Percentiles rank a stretch among this genome's conserved stretches.
Evolutionary conservation across 129 eudicot species (phyloP).

Genomic region (Lactuca sativa): DNA sequence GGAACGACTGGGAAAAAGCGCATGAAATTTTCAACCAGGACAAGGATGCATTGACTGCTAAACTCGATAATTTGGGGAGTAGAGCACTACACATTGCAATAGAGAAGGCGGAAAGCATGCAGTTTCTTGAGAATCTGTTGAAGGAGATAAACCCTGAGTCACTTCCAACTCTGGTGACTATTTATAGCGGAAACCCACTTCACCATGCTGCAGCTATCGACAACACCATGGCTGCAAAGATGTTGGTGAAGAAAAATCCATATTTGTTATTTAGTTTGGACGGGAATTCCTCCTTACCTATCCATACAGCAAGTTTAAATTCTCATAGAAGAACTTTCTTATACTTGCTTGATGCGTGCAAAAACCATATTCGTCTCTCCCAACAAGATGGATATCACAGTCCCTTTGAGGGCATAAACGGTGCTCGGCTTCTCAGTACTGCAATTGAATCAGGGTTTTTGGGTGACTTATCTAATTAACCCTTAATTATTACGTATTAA

Average conservation of each 20-base stretch:
- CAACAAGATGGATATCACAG: slow-evolving; percentile 9
- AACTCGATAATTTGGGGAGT: not conserved
- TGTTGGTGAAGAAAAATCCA: slow-evolving; percentile 31
- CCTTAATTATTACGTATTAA: not conserved
- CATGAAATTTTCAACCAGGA: not conserved
- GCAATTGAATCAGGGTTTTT: slow-evolving; percentile 1
- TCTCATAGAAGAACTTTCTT: slow-evolving; percentile 13
- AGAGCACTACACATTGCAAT: slow-evolving; percentile 13
- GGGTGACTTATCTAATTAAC: not conserved
- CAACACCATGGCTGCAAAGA: slow-evolving; percentile 26
- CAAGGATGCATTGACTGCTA: not conserved
- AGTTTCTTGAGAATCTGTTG: slow-evolving; percentile 10
- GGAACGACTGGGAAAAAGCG: slow-evolving; percentile 4
- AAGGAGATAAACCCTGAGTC: not conserved
- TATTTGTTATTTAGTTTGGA: slow-evolving; percentile 16
- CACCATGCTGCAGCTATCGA: slow-evolving; percentile 20
- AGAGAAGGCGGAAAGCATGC: not conserved
- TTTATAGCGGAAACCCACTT: slow-evolving; percentile 5
- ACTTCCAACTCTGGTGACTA: slow-evolving; percentile 1
- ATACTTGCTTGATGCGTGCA: slow-evolving; percentile 13
- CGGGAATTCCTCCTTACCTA: not conserved
- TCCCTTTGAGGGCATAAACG: slow-evolving; percentile 28
- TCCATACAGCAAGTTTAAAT: slow-evolving; percentile 21
- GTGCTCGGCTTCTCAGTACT: slow-evolving; percentile 11
- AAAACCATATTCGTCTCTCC: slow-evolving; percentile 5